Base-by-base conservation (phyloP, 106 monocot species). In the Platanthera zijinensis region DNA sequence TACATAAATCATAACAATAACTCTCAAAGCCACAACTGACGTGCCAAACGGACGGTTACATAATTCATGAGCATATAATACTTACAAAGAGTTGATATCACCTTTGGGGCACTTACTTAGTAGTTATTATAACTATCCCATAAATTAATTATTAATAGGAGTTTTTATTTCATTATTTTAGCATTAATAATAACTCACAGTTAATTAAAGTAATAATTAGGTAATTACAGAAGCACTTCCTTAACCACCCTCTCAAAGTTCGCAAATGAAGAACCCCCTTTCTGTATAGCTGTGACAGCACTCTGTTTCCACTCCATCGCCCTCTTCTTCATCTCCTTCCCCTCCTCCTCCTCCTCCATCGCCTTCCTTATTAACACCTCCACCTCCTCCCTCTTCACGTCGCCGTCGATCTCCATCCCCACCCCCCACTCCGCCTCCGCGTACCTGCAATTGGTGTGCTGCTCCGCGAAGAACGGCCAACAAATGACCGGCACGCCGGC, bases 401-500 rank as follows among this genome's bases (percentile, higher is more conserved):
- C 17, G n/a, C 21, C 51, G 13, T 71, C 56, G 10, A 78, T 71
- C 78, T 78, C 71, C 53, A 78, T 18, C 17, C 78, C 78, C 39
- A 78, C 56, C 7, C 67, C 56, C 78, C 78, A 78, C 32, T 78
- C 78, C 7, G 7, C 10, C n/a, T 56, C 39, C 5, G n/a, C 57
- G 48, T 79, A 54, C 11, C 54, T 8, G 51, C 28, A 72, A 21
- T 79, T 79, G n/a, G 78, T 71, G 12, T 7, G 39, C 49, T 79
- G 78, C 54, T 79, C 78, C 6, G 48, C 78, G 18, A 80, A 84
- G 75, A 75, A 80, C 3, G 84, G 84, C 84, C 84, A 84, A 10
- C 80, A 80, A 0, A 84, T 45, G 69, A 84, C 52, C 5, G 84
- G 84, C 51, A 80, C 80, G 3, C 80, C 84, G 3, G 10, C 19